Base-by-base conservation (phyloP, 495 filamentous ascomycete species). In the Aspergillus ostianus region DNA sequence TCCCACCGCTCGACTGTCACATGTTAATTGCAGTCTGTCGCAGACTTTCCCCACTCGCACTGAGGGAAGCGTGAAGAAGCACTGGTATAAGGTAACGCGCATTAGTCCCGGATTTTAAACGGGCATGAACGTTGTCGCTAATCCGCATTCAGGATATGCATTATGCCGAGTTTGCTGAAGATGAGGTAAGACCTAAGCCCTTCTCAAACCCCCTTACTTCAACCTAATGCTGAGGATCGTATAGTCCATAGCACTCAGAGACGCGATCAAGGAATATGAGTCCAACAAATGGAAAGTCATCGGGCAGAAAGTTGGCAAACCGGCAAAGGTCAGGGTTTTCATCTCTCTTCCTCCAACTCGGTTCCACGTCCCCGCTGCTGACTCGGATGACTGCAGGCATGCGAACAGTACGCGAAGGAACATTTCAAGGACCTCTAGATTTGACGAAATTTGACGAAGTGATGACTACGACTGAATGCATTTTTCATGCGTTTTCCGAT, bases 241-340 rank as follows among this genome's bases (percentile, higher is more conserved):
- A 63, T 71, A 95, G 90, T 91, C 90, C 70, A 81, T 87, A 62
- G 91, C 93, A 26, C 80, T 98, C 47, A 83, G 94, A 44, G 90
- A 87, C 53, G 93, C 93, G 23, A 98, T 98, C 80, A 97, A 97
- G 72, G 94, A 98, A 70, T 98, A 98, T 73, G 94, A 98, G 70
- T 86, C 89, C 59, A 97, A 91, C 74, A 98, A 97, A 73, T 98
- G 94, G 94, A 98, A 98, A 77, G 84, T 87, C 15, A 98, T 98
- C 62, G 94, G 94, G 12, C 84, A 86, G 68, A 98, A 97, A 76
- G 91, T 98, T 61, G 93, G 93, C 60, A 98, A 98, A 78, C 94
- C 94, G 18, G 94, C 94, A 54, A 98, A 98, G 84, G 92, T 95
- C 72, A 49, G 75, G 66, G 3, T 32, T 32, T 32, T 12, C 10